These are phyloP conservation scores for Raphanus sativus DNA, from an alignment of 345 rosid species.

Conservation along the genomic window DNA sequence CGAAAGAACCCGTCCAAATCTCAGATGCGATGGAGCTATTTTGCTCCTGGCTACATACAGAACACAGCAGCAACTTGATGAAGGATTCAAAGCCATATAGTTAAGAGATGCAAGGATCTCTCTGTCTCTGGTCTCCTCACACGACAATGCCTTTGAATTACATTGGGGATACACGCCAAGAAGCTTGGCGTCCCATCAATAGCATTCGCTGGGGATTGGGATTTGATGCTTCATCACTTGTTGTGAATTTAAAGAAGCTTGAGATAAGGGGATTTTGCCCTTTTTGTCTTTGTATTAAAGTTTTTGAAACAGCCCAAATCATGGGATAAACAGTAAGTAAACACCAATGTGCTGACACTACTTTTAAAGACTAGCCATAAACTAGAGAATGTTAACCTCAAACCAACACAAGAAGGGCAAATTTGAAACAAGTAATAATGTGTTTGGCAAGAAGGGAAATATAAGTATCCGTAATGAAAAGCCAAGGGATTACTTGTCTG, in stretches of 20 bases:
- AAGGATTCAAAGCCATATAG: constrained; percentile 88
- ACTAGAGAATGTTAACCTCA: constrained; percentile 2
- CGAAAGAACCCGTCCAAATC: constrained; percentile 67
- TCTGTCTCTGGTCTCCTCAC: constrained; percentile 91
- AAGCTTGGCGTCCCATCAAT: constrained; percentile 38
- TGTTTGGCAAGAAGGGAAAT: not conserved
- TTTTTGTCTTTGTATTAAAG: not conserved
- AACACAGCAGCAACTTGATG: constrained; percentile 79
- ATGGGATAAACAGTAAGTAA: constrained; percentile 6
- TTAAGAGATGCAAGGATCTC: constrained; percentile 74
- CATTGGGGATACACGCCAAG: constrained; percentile 71
- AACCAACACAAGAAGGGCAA: constrained; percentile 4
- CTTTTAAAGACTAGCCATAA: not conserved
- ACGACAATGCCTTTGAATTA: constrained; percentile 74
- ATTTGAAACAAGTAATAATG: not conserved
- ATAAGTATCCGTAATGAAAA: not conserved
- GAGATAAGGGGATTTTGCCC: not conserved
- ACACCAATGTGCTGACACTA: not conserved
- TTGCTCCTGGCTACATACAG: constrained; percentile 52
- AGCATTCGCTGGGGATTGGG: too few species aligned
- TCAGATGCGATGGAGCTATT: constrained; percentile 77
- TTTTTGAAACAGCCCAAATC: not conserved
- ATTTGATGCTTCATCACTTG: too few species aligned
- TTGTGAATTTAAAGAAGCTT: too few species aligned
- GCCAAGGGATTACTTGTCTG: not conserved